Conservation (phyloP, 306 rosid genomes). For the Glycine tomentella region DNA sequence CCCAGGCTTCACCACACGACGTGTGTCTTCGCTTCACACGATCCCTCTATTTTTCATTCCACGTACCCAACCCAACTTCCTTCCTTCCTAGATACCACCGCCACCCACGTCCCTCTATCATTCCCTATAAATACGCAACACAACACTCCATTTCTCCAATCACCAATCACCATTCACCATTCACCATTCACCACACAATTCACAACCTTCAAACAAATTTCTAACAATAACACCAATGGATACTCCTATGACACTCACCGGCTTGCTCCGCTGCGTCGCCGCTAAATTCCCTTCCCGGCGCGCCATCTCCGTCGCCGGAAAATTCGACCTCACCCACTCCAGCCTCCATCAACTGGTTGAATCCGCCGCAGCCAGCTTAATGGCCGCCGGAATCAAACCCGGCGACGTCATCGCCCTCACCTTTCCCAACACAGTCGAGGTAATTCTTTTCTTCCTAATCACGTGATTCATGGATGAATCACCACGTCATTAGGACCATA, state of each 20-base stretch:
- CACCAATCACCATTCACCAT: too few species aligned
- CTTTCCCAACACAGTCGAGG: conserved; percentile 86
- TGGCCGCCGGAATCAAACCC: conserved; percentile 64
- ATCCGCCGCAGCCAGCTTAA: conserved; percentile 63
- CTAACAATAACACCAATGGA: conserved; percentile 47
- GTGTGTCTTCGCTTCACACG: too few species aligned
- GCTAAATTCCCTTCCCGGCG: conserved; percentile 60
- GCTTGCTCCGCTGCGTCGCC: conserved; percentile 58
- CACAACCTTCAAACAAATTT: background rate
- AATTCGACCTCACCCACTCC: conserved; percentile 66
- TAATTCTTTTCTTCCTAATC: background rate
- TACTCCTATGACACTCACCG: conserved; percentile 60
- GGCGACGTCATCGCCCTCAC: conserved; percentile 87
- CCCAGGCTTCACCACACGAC: too few species aligned
- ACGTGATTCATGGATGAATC: too few species aligned
- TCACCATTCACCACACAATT: background rate
- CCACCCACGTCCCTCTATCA: background rate
- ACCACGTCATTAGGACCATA: too few species aligned
- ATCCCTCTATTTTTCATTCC: too few species aligned
- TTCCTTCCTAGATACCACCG: background rate
- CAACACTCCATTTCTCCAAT: too few species aligned
- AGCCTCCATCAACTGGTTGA: conserved; percentile 64
- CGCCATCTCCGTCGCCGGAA: conserved; percentile 72
- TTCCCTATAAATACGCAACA: background rate
- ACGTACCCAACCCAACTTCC: too few species aligned